Conservation (phyloP, 306 rosid species). For the Pyrus pyrifolia region DNA sequence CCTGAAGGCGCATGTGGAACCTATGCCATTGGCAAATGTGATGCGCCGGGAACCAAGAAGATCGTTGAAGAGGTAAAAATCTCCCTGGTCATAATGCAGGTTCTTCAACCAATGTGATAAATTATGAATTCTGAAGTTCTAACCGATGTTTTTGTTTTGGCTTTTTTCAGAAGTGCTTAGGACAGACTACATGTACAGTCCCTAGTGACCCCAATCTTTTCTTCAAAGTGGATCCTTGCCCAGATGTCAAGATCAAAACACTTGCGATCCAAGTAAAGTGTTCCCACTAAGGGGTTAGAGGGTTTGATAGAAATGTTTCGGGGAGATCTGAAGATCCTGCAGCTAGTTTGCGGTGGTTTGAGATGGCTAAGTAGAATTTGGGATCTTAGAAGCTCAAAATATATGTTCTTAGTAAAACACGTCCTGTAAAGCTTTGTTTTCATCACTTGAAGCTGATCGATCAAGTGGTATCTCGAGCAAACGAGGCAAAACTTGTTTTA, state of each 20-base stretch:
- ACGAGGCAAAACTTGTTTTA: too few species aligned
- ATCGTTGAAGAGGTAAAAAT: constrained; percentile 39
- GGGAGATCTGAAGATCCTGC: constrained; percentile 1
- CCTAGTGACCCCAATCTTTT: constrained; percentile 30
- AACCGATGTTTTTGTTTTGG: not conserved
- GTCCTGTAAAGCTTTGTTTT: too few species aligned
- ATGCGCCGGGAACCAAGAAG: constrained; percentile 12
- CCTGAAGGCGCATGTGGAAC: constrained; percentile 58
- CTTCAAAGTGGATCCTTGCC: constrained; percentile 34
- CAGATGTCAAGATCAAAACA: constrained; percentile 22
- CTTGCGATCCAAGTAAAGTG: constrained; percentile 66
- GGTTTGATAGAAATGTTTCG: not conserved
- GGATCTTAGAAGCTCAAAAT: not conserved
- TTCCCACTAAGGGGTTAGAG: not conserved
- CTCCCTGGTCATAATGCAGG: not conserved
- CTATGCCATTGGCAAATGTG: constrained; percentile 40
- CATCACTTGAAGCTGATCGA: too few species aligned
- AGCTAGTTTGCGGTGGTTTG: not conserved
- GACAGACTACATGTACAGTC: constrained; percentile 38
- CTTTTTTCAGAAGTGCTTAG: constrained; percentile 52
- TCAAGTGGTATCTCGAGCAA: too few species aligned
- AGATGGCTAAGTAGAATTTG: not conserved
- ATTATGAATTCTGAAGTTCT: not conserved
- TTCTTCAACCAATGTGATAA: not conserved
- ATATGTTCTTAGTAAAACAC: not conserved